Evolutionary conservation across 805 yeast genomes (phyloP), one percentile per base, ranked within the genome.

Genomic region (Scheffersomyces stipitis): DNA sequence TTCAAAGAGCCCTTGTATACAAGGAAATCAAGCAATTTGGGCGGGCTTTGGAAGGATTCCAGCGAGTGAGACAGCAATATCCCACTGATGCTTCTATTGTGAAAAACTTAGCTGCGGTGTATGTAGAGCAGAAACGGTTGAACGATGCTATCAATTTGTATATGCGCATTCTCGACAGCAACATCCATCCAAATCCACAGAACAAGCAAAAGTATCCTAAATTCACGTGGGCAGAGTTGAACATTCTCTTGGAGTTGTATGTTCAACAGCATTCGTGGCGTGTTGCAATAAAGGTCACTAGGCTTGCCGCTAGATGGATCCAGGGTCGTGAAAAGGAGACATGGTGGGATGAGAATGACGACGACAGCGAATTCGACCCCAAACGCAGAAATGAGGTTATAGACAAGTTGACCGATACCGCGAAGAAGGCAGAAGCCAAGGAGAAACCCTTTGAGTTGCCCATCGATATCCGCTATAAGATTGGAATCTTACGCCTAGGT

Each of bases 191-290:
- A 33, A 47, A 38, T 34, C 48, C 43, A 16, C 53, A 48, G 45
- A 54, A 50, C 33, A 52, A 50, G 28, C 71, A 74, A 32, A 38
- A 39, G 45, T 60, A 60, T 18, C 73, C 87, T 1, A 58, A 60
- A 15, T 93, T 91, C 57, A 88, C 80, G 33, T 93, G 96, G 95
- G 83, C 95, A 0, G 90, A 86, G 41, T 69, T 91, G 32, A 91
- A 93, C 51, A 86, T 88, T 41, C 66, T 91, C 29, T 75, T 86
- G 6, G 98, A 93, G 51, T 65, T 91, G 26, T 84, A 85, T 50
- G 71, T 80, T n/a, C 77, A 79, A 36, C 83, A 80, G 38, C 80
- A 77, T 30, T 79, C 83, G 4, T 84, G 80, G 71, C 57, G 57
- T 7, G 66, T 75, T 8, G 93, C 90, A 1, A 73, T 88, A 13